phyloP scores from a whole-genome alignment of 1,139 yeast genomes.

The Debaryomyces singareniensis region DNA sequence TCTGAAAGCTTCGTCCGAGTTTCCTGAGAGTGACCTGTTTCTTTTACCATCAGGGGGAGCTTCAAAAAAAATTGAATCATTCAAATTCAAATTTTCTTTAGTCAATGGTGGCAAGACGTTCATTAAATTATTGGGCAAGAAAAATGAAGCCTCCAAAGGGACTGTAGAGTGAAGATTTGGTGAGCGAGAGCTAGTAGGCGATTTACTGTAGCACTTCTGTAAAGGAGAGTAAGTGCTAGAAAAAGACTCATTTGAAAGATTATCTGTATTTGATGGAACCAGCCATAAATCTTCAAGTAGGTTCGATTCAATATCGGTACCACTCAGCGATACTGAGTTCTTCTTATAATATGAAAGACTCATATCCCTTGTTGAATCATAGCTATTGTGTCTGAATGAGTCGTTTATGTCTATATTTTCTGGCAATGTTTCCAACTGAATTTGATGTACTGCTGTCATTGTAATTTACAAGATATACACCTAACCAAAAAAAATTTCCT shows the following conservation, averaged over 20 bases:
- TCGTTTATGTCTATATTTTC: background rate
- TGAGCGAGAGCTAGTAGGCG: constrained; percentile 6
- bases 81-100: constrained; percentile 14
- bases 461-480: background rate
- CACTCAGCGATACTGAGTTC: background rate
- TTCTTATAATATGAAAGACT: background rate
- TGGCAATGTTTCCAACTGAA: background rate
- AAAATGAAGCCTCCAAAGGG: background rate
- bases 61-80: constrained; percentile 3
- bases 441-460: constrained; percentile 1
- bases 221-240: constrained; percentile 4
- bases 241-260: constrained; percentile 5
- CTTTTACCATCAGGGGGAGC: constrained; percentile 3
- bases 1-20: constrained; percentile 18
- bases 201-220: constrained; percentile 3
- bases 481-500: background rate
- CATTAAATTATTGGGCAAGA: constrained; percentile 4
- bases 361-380: background rate
- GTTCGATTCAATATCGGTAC: background rate
- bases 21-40: constrained; percentile 7
- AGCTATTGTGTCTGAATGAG: background rate
- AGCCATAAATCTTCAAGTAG: constrained; percentile 31
- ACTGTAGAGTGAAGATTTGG: background rate
- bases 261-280: constrained; percentile 11
- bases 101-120: constrained; percentile 13